phyloP scores from a whole-genome alignment of 176 grass and related monocot genomes.

The Leersia perrieri region DNA sequence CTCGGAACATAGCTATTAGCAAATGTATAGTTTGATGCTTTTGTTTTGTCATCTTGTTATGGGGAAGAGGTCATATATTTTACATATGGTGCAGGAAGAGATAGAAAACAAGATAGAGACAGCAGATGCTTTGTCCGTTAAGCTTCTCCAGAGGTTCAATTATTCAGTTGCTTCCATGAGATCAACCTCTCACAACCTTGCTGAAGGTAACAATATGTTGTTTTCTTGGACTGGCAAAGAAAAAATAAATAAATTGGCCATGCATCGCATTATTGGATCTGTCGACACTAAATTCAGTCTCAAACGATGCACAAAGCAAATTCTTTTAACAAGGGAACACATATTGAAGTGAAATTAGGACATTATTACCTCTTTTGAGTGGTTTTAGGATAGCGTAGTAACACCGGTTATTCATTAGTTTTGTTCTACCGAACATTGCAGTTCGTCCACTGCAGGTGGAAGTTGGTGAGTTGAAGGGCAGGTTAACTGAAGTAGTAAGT shows the following conservation, averaged over 20 bases:
- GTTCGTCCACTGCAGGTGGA: slow-evolving; percentile 78
- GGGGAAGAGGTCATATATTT: background rate
- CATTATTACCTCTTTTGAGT: background rate
- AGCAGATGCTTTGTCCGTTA: slow-evolving; percentile 75
- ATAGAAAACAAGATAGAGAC: slow-evolving; percentile 93
- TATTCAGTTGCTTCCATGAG: slow-evolving; percentile 81
- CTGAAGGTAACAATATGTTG: slow-evolving; percentile 49
- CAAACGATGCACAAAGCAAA: background rate
- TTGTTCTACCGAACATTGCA: slow-evolving; percentile 13
- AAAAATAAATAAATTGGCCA: background rate
- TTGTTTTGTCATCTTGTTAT: background rate
- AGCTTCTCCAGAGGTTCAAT: slow-evolving; percentile 83
- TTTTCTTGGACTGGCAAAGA: background rate
- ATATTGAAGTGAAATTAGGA: background rate
- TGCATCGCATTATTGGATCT: background rate
- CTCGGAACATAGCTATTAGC: background rate
- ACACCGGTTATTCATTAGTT: background rate
- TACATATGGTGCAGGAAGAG: slow-evolving; percentile 51
- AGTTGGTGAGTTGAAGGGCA: slow-evolving; percentile 90
- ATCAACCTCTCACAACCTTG: slow-evolving; percentile 59
- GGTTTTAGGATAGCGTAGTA: background rate
- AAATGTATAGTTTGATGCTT: background rate
- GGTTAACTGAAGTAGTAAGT: slow-evolving; percentile 85
- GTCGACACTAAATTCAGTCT: background rate
- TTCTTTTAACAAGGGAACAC: background rate